A percentile compares a stretch with the other conserved stretches of the same genome.
Evolutionary conservation across 2,329 filamentous ascomycete species (phyloP).

Genomic region (Drechslera avenae): DNA sequence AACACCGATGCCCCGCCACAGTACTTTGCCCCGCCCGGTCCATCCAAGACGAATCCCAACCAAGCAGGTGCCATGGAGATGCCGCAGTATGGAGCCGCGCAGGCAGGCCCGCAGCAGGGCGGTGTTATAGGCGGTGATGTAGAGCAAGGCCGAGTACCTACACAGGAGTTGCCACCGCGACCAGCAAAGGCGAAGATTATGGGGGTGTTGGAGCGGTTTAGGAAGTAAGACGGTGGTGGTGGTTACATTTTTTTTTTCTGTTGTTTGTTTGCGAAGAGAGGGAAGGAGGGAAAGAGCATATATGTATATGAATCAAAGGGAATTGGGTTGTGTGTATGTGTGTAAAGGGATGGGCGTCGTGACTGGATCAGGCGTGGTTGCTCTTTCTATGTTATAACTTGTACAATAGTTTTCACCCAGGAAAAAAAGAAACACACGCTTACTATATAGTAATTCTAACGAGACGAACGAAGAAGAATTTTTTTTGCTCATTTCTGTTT

Average conservation of each 20-base stretch:
- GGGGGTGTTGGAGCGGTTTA: constrained; percentile 37
- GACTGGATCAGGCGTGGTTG: constrained; percentile 42
- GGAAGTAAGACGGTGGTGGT: constrained; percentile 19
- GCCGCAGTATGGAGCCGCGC: constrained; percentile 29
- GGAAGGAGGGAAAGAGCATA: neutral
- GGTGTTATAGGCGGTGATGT: constrained; percentile 34
- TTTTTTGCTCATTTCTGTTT: no score
- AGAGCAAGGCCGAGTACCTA: constrained; percentile 17
- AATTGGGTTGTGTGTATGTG: neutral
- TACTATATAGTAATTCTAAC: neutral
- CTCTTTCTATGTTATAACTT: no score
- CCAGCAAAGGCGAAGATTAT: constrained; percentile 41
- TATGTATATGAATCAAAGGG: neutral
- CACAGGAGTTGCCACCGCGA: constrained; percentile 31
- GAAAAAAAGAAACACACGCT: neutral
- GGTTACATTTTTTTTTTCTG: no score
- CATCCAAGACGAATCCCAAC: constrained; percentile 36
- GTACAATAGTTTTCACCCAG: constrained; percentile 5
- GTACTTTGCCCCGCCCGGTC: constrained; percentile 41
- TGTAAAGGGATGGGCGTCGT: constrained; percentile 16
- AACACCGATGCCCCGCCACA: constrained; percentile 42
- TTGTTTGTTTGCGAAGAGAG: neutral
- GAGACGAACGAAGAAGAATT: no score
- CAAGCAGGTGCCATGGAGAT: constrained; percentile 37
- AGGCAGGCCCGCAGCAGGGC: constrained; percentile 34